phyloP scores from a whole-genome alignment of 2,329 filamentous ascomycete genomes.

The Paraconiothyrium brasiliense region DNA sequence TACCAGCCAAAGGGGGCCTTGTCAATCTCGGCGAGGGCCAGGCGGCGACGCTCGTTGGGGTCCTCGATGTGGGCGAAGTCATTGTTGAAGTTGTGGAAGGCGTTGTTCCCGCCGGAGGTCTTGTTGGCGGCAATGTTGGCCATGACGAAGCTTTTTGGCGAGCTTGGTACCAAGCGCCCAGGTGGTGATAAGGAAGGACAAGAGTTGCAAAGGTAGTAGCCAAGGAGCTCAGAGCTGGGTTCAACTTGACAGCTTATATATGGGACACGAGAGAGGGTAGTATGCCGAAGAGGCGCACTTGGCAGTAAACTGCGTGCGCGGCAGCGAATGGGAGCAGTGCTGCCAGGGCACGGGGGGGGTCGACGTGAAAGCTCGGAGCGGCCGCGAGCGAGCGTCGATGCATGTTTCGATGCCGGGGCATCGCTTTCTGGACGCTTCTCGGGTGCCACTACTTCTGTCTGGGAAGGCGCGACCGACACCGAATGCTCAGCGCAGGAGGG shows the following conservation, averaged over 20 bases:
- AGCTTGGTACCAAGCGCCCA: conserved; percentile 24
- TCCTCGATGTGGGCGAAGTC: conserved; percentile 73
- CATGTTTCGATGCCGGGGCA: neutral
- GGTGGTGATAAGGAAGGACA: conserved; percentile 20
- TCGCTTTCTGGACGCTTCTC: conserved; percentile 2
- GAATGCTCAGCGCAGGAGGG: neutral
- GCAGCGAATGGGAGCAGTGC: conserved; percentile 5
- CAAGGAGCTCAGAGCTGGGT: conserved; percentile 10
- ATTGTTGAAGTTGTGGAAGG: conserved; percentile 68
- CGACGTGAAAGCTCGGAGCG: neutral
- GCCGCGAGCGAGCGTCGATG: conserved; percentile 10
- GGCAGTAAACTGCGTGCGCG: conserved; percentile 4
- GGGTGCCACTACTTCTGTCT: conserved; percentile 1
- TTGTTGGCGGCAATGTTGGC: conserved; percentile 23
- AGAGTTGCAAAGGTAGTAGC: conserved; percentile 19
- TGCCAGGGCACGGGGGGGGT: conserved; percentile 8
- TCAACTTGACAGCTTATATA: conserved; percentile 9
- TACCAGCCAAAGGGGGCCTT: conserved; percentile 84
- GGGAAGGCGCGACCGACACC: conserved; percentile 4
- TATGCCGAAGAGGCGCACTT: conserved; percentile 13
- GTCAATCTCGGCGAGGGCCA: conserved; percentile 83
- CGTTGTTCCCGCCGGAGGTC: conserved; percentile 41
- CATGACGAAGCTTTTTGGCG: conserved; percentile 27
- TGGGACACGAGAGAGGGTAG: neutral
- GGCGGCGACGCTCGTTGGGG: conserved; percentile 79